Evolutionary conservation across 768 basidiomycete genomes (phyloP).

Genomic region (Naganishia friedmannii): DNA sequence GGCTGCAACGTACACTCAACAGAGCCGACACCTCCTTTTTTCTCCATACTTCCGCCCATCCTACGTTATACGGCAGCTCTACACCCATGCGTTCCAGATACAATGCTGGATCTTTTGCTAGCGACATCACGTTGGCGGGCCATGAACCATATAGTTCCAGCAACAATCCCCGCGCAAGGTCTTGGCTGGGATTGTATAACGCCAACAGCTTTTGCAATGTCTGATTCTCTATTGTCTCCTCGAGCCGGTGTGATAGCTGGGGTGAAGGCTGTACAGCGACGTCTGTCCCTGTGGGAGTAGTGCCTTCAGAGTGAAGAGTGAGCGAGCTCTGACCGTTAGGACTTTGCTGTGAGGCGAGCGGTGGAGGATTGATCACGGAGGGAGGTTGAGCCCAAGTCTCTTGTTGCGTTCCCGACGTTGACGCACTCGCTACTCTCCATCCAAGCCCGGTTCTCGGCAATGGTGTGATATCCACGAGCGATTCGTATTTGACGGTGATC

Average conservation of each 20-base stretch:
- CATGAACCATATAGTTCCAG: slow-evolving; percentile 10
- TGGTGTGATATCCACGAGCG: not conserved
- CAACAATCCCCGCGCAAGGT: not conserved
- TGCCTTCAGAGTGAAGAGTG: not conserved
- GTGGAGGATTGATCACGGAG: not conserved
- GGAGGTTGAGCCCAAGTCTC: slow-evolving; percentile 19
- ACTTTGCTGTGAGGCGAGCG: not conserved
- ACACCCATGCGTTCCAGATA: slow-evolving; percentile 8
- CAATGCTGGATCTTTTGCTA: slow-evolving; percentile 2
- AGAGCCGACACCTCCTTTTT: slow-evolving; percentile 9
- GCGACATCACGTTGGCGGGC: slow-evolving; percentile 15
- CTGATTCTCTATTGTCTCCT: not conserved
- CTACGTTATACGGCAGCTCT: slow-evolving; percentile 1
- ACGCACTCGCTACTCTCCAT: slow-evolving; percentile 1
- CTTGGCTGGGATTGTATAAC: not conserved
- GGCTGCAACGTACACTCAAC: not conserved
- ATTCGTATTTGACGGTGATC: slow-evolving; percentile 4
- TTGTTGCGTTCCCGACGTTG: not conserved
- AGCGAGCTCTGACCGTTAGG: no score
- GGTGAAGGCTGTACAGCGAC: not conserved
- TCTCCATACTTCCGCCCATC: slow-evolving; percentile 24
- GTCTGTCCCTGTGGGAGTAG: not conserved
- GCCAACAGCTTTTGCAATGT: not conserved
- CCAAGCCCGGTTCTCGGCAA: not conserved
- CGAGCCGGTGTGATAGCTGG: not conserved